Conservation (phyloP, 2,329 filamentous ascomycete genomes). For the Aspergillus aculeatus region DNA sequence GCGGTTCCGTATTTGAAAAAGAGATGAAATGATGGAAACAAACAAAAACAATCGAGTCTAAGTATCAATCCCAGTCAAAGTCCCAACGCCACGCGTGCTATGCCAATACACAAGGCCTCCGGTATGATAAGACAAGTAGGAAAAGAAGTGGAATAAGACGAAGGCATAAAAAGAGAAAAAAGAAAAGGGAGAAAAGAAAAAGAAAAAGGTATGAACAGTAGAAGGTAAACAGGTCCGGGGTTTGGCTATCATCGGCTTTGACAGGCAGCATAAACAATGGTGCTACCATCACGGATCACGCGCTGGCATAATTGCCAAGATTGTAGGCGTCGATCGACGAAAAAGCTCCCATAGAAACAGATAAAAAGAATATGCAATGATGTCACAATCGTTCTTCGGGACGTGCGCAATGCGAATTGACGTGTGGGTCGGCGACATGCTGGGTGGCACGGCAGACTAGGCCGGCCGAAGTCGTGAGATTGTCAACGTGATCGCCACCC, state of each 20-base stretch:
- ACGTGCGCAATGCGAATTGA: slow-evolving; percentile 1
- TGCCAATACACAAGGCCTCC: slow-evolving; percentile 34
- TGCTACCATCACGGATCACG: slow-evolving; percentile 2
- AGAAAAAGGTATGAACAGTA: slow-evolving; percentile 18
- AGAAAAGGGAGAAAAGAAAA: slow-evolving; percentile 18
- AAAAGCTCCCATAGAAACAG: slow-evolving; percentile 13
- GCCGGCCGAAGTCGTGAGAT: background rate
- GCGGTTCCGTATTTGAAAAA: slow-evolving; percentile 28
- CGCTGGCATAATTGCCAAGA: slow-evolving; percentile 12
- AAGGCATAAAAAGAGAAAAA: slow-evolving; percentile 19
- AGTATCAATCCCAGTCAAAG: slow-evolving; percentile 18
- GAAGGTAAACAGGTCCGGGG: slow-evolving; percentile 9
- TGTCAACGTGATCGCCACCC: slow-evolving; percentile 13
- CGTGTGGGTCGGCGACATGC: background rate
- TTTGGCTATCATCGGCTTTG: background rate
- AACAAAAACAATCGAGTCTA: slow-evolving; percentile 33
- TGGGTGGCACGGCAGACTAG: background rate
- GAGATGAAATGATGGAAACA: background rate
- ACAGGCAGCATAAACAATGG: background rate
- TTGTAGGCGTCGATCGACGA: slow-evolving; percentile 15
- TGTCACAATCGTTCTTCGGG: slow-evolving; percentile 19
- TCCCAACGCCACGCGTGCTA: slow-evolving; percentile 40
- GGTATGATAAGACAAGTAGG: slow-evolving; percentile 19
- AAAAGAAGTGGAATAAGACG: slow-evolving; percentile 24
- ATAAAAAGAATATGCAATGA: slow-evolving; percentile 15